Base-by-base conservation (phyloP, 345 rosid genomes). In the Passiflora organensis region DNA sequence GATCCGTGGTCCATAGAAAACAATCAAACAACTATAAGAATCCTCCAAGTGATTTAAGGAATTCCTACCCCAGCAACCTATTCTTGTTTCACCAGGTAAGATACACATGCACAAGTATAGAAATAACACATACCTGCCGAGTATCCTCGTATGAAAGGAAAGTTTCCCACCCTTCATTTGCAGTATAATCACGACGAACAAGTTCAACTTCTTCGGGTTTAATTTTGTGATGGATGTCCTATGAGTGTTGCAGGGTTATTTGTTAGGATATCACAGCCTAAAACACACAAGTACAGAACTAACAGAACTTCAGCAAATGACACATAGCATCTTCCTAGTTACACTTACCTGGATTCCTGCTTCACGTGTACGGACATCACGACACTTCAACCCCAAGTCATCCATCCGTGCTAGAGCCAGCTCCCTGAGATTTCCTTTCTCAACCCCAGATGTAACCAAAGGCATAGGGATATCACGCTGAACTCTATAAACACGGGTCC, bases 391-490 rank as follows among this genome's bases (percentile, higher is more conserved):
- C 54, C 99, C 96, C 72, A 94, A 79, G 67, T 89, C 97, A 78
- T 89, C 96, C 97, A 94, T 89, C 64, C 99, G 79, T 62, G 96
- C 95, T 37, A 89, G 72, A 59, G 99, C 97, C 59, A 94, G 68
- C 78, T 94, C 97, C 65, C 99, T 83, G 37, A 93, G 99, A 72
- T 93, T 93, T 67, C 99, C 99, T 69, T 93, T 93, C 79, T 93
- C 99, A 66, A 93, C 99, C 47, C 99, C 99, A 10, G 99, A 93
- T 37, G 97, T 93, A 66, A 93, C 97, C 75, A 93, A 62, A 63
- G 99, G 99, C 99, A 89, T 93, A 36, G 97, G 96, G 70, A 93
- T 93, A 73, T 93, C 99, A 43, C 97, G 85, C 60, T 93, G 99
- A 72, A 89, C 95, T 78, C 96, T 84, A 75, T 93, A 93, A 53